Evolutionary conservation across 1,139 yeast genomes (phyloP).

Genomic region (Yamadazyma oceani): DNA sequence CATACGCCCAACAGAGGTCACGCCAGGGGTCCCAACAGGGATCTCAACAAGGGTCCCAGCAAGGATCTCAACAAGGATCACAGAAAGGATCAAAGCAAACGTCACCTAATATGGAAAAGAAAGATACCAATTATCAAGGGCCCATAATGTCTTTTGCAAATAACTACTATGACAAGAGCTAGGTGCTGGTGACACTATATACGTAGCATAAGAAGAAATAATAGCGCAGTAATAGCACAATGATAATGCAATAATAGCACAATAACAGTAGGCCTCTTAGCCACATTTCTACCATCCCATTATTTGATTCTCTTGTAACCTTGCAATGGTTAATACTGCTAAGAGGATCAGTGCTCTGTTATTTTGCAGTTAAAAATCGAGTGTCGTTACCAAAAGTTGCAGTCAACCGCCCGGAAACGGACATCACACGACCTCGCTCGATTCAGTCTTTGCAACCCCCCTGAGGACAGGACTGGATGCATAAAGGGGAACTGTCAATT

Average conservation of each 20-base stretch:
- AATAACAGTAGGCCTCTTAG: too few species aligned
- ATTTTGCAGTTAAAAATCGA: constrained; percentile 9
- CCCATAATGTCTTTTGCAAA: constrained; percentile 9
- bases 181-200: background rate
- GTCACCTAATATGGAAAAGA: constrained; percentile 1
- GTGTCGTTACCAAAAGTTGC: constrained; percentile 7
- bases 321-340: too few species aligned
- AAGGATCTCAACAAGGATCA: background rate
- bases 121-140: constrained; percentile 3
- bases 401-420: constrained; percentile 7
- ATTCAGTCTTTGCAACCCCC: background rate
- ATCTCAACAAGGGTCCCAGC: background rate
- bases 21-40: background rate
- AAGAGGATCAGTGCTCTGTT: too few species aligned
- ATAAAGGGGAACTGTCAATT: too few species aligned
- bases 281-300: too few species aligned
- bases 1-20: background rate
- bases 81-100: background rate
- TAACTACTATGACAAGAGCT: constrained; percentile 4
- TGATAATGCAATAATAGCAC: too few species aligned
- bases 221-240: background rate
- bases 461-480: background rate
- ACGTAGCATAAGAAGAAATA: background rate
- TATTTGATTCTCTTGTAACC: too few species aligned
- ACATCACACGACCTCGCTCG: background rate